phyloP scores from a whole-genome alignment of 2,329 filamentous ascomycete species.

The Ophiostoma quercus region DNA sequence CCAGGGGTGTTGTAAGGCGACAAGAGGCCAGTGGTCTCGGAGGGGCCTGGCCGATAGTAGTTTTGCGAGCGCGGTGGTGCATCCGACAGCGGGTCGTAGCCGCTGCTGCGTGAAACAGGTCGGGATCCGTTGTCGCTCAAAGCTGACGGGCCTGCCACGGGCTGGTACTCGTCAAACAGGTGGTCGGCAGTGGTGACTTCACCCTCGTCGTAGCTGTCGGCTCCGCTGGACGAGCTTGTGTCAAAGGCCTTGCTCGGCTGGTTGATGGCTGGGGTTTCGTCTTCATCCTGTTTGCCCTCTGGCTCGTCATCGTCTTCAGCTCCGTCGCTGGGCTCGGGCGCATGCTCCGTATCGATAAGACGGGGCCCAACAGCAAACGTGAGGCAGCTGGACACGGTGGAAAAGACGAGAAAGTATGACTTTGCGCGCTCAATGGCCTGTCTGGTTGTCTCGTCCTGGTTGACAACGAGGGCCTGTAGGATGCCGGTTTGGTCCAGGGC shows the following conservation, averaged over 20 bases:
- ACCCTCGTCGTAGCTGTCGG: conserved; percentile 16
- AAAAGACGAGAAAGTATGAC: conserved; percentile 61
- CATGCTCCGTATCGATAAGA: conserved; percentile 46
- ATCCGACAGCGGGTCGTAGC: conserved; percentile 21
- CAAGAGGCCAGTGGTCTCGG: conserved; percentile 50
- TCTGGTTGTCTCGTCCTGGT: conserved; percentile 33
- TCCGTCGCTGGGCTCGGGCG: conserved; percentile 28
- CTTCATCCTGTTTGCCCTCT: conserved; percentile 20
- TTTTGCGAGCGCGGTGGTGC: background rate
- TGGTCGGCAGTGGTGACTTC: conserved; percentile 2
- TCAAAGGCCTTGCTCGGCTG: background rate
- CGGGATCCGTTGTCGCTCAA: background rate
- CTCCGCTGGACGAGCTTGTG: conserved; percentile 1
- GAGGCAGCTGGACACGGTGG: conserved; percentile 57
- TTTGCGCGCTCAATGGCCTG: conserved; percentile 55
- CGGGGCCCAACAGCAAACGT: conserved; percentile 60
- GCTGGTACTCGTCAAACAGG: conserved; percentile 14
- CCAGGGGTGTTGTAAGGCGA: background rate
- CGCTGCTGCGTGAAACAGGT: conserved; percentile 12
- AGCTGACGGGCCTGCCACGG: background rate
- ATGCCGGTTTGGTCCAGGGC: conserved; percentile 49
- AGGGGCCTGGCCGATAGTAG: conserved; percentile 24
- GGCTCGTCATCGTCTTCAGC: conserved; percentile 29
- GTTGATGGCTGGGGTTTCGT: background rate
- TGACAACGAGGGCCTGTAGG: conserved; percentile 44